Percentiles rank a stretch among this genome's conserved stretches.
phyloP scores from a whole-genome alignment of 768 basidiomycete species.

The Crassisporium funariophilum region DNA sequence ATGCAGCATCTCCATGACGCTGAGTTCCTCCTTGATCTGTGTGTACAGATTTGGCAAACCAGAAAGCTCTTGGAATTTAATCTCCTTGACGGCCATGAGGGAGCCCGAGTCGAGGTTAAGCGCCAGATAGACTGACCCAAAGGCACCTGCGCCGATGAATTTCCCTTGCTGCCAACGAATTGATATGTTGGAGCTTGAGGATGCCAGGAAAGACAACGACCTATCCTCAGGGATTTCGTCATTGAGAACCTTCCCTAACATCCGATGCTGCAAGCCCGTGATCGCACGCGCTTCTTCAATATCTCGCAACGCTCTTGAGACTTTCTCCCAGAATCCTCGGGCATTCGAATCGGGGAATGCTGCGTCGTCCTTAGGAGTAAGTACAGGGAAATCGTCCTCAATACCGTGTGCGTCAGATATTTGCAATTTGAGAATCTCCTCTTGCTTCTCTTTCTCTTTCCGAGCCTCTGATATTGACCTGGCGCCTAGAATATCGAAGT shows the following conservation, averaged over 20 bases:
- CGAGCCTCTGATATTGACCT: constrained; percentile 85
- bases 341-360: constrained; percentile 64
- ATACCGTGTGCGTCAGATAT: constrained; percentile 45
- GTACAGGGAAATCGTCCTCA: constrained; percentile 49
- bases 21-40: constrained; percentile 94
- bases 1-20: constrained; percentile 96
- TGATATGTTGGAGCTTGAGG: constrained; percentile 93
- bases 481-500: constrained; percentile 98
- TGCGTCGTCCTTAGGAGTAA: constrained; percentile 38
- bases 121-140: constrained; percentile 98
- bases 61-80: constrained; percentile 92
- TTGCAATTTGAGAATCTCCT: constrained; percentile 57
- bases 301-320: constrained; percentile 55
- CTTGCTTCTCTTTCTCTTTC: constrained; percentile 86
- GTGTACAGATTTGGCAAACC: constrained; percentile 86
- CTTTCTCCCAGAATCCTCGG: constrained; percentile 77
- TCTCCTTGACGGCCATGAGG: constrained; percentile 99
- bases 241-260: constrained; percentile 90
- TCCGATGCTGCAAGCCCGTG: constrained; percentile 68
- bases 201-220: constrained; percentile 91
- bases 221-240: constrained; percentile 93
- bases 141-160: constrained; percentile 98
- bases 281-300: constrained; percentile 68
- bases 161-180: constrained; percentile 98
- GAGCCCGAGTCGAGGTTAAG: constrained; percentile 95